A percentile compares a stretch with the other conserved stretches of the same genome.
Evolutionary conservation across 129 eudicot species (phyloP).

Genomic region (Helichrysum umbraculigerum): DNA sequence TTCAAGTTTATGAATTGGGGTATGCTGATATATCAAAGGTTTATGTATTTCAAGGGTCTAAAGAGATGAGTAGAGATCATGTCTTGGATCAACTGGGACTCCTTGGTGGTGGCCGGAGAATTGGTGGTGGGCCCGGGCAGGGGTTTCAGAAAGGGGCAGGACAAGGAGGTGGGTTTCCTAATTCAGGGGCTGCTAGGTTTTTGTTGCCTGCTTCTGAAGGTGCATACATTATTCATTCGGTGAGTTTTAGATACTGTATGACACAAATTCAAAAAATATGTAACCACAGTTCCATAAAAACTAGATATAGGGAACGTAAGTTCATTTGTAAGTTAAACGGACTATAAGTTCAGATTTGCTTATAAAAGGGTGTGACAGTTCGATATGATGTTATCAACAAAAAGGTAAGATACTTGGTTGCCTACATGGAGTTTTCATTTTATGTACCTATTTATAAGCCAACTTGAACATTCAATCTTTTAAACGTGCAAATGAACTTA

Average conservation of each 20-base stretch:
- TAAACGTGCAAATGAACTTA: too few relatives aligned
- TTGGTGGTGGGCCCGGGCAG: conserved; percentile 33
- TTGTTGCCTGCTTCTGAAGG: conserved; percentile 77
- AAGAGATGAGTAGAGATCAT: conserved; percentile 62
- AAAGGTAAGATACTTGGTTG: too few relatives aligned
- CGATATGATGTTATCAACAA: too few relatives aligned
- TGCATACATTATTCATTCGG: conserved; percentile 61
- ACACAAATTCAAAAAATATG: too few relatives aligned
- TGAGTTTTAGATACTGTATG: conserved; percentile 14
- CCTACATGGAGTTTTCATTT: too few relatives aligned
- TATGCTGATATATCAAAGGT: conserved; percentile 64
- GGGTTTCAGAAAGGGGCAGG: conserved; percentile 37
- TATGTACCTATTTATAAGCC: too few relatives aligned
- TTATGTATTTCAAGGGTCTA: conserved; percentile 63
- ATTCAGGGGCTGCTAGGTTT: conserved; percentile 49
- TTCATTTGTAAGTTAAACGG: too few relatives aligned
- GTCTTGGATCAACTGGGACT: conserved; percentile 66
- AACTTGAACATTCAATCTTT: too few relatives aligned
- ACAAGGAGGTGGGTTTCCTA: conserved; percentile 28
- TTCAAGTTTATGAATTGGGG: conserved; percentile 78
- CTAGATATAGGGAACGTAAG: too few relatives aligned
- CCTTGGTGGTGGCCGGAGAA: conserved; percentile 20
- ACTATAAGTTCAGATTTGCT: too few relatives aligned
- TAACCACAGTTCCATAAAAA: too few relatives aligned
- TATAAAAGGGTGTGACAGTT: too few relatives aligned